phyloP scores from a whole-genome alignment of 495 filamentous ascomycete genomes.

The Annulohypoxylon maeteangense region DNA sequence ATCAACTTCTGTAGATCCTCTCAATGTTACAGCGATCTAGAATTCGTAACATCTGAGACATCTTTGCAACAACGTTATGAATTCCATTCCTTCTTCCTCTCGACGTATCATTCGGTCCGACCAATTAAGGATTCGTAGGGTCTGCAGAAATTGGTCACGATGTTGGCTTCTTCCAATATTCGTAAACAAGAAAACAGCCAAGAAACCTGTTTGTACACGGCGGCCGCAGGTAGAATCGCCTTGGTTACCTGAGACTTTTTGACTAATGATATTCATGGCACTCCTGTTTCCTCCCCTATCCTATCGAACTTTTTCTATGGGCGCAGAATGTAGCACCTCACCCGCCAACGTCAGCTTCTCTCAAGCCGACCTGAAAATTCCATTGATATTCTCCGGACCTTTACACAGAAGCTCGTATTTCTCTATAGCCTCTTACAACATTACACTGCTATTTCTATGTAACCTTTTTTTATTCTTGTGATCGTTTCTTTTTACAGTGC shows the following conservation, averaged over 20 bases:
- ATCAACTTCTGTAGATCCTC: not conserved
- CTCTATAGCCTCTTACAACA: no score
- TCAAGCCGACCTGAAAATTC: no score
- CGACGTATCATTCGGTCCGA: slow-evolving; percentile 1
- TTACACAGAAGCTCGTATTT: no score
- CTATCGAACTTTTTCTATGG: not conserved
- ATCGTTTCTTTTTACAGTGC: no score
- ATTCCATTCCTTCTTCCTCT: not conserved
- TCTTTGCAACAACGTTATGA: slow-evolving; percentile 2
- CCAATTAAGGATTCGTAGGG: not conserved
- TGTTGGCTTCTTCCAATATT: not conserved
- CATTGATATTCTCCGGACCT: no score
- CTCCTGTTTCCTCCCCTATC: not conserved
- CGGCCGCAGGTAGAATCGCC: not conserved
- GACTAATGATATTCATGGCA: not conserved
- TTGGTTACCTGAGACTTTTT: not conserved
- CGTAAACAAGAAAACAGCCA: not conserved
- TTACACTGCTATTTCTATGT: no score
- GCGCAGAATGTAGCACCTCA: not conserved
- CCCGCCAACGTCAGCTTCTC: not conserved
- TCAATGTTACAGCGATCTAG: not conserved
- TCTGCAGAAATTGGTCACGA: not conserved
- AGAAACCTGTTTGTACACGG: not conserved
- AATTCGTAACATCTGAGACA: slow-evolving; percentile 1
- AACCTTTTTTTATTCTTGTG: no score